phyloP scores from a whole-genome alignment of 2,329 filamentous ascomycete genomes.

The Ophioceras dolichostomum region DNA sequence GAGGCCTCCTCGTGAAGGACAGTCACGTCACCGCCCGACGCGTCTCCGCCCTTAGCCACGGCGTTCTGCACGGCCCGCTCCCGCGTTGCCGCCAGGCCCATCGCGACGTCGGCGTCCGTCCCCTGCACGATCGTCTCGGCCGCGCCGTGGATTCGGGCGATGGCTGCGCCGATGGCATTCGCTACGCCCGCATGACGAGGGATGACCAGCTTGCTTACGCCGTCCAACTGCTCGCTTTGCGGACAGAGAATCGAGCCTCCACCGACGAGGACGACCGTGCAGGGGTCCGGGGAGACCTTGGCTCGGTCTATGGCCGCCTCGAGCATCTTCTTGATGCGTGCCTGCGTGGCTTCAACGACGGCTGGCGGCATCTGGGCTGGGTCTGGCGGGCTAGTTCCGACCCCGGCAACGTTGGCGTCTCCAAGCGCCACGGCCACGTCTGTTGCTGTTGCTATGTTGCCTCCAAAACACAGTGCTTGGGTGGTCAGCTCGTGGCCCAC shows the following conservation, averaged over 20 bases:
- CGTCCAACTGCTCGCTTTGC: constrained; percentile 40
- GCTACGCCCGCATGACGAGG: constrained; percentile 47
- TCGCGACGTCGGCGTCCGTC: constrained; percentile 17
- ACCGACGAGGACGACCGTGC: constrained; percentile 50
- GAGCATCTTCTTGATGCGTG: constrained; percentile 34
- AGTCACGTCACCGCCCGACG: constrained; percentile 6
- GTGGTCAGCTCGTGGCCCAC: constrained; percentile 35
- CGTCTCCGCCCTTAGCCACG: constrained; percentile 28
- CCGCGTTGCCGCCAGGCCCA: constrained; percentile 23
- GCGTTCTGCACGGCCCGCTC: constrained; percentile 29
- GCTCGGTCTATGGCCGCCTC: constrained; percentile 47
- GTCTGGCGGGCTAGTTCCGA: background rate
- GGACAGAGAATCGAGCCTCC: constrained; percentile 50
- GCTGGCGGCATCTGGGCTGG: constrained; percentile 20
- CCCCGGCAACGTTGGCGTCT: background rate
- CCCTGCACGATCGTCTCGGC: constrained; percentile 38
- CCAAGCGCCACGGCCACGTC: constrained; percentile 3
- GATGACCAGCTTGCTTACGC: constrained; percentile 27
- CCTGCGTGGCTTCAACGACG: constrained; percentile 21
- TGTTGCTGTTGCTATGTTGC: constrained; percentile 10
- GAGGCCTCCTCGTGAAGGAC: constrained; percentile 11
- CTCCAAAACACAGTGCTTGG: constrained; percentile 11
- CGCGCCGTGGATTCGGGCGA: constrained; percentile 43
- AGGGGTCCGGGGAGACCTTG: constrained; percentile 47
- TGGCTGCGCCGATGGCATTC: constrained; percentile 54